phyloP scores from a whole-genome alignment of 768 basidiomycete species.

The Lentinula detonsa region DNA sequence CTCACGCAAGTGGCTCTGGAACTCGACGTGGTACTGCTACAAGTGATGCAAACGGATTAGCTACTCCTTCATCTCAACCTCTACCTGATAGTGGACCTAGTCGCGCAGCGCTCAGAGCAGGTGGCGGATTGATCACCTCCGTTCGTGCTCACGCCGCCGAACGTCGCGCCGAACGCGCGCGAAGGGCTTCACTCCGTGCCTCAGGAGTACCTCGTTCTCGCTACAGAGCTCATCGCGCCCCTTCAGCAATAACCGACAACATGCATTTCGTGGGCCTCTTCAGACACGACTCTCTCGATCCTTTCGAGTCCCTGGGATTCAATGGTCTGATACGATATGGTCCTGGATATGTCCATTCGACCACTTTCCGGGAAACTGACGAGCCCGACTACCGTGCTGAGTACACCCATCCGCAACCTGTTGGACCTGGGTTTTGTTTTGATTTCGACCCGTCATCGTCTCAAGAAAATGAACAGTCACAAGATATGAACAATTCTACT shows the following conservation, averaged over 20 bases:
- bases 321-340: not conserved
- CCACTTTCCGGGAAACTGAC: not conserved
- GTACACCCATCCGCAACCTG: constrained; percentile 59
- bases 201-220: not conserved
- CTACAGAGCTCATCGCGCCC: not conserved
- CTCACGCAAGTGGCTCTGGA: not conserved
- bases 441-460: constrained; percentile 49
- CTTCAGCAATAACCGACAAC: not conserved
- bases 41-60: no score
- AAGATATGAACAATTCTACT: not conserved
- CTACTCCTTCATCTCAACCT: not conserved
- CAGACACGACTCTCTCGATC: not conserved
- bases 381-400: constrained; percentile 43
- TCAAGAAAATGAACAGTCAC: constrained; percentile 12
- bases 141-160: not conserved
- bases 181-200: not conserved
- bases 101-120: not conserved
- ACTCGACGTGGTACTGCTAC: not conserved
- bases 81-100: not conserved
- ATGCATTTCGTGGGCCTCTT: not conserved
- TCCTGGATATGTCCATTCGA: not conserved
- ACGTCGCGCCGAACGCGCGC: not conserved
- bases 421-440: constrained; percentile 60
- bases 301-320: not conserved
- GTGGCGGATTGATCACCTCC: constrained; percentile 3